These are phyloP conservation scores for Fragosphaeria purpurea DNA, from an alignment of 2,329 filamentous ascomycete species.

Conservation along the genomic window DNA sequence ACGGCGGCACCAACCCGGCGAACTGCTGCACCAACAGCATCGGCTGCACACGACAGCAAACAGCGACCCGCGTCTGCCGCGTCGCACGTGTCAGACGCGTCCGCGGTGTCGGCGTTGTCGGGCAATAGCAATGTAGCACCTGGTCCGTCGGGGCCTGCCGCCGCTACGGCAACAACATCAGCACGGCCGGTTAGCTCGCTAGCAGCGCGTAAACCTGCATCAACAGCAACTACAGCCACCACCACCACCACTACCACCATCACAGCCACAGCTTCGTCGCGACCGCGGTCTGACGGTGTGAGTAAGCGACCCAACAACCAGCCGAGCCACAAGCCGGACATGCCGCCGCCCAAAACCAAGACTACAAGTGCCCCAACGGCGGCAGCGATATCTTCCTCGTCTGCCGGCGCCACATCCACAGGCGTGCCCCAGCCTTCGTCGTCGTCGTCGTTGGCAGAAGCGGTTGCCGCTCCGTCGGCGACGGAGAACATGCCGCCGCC, in stretches of 20 bases:
- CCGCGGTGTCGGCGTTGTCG: background rate
- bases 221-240: background rate
- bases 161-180: background rate
- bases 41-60: constrained; percentile 16
- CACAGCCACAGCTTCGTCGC: background rate
- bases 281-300: background rate
- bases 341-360: constrained; percentile 5
- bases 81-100: constrained; percentile 4
- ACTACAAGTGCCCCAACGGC: background rate
- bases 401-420: too few species aligned
- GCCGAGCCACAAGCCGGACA: background rate
- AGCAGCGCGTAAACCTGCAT: background rate
- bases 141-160: background rate
- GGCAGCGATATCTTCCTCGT: too few species aligned
- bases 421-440: constrained; percentile 5
- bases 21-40: background rate
- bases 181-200: background rate
- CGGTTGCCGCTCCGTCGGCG: too few species aligned
- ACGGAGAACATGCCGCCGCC: constrained; percentile 1
- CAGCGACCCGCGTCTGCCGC: constrained; percentile 10
- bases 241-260: too few species aligned
- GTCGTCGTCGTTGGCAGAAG: background rate
- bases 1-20: background rate
- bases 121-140: background rate
- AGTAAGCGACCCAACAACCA: background rate